phyloP scores from a whole-genome alignment of 495 filamentous ascomycete genomes.

The Tuber calosporum region DNA sequence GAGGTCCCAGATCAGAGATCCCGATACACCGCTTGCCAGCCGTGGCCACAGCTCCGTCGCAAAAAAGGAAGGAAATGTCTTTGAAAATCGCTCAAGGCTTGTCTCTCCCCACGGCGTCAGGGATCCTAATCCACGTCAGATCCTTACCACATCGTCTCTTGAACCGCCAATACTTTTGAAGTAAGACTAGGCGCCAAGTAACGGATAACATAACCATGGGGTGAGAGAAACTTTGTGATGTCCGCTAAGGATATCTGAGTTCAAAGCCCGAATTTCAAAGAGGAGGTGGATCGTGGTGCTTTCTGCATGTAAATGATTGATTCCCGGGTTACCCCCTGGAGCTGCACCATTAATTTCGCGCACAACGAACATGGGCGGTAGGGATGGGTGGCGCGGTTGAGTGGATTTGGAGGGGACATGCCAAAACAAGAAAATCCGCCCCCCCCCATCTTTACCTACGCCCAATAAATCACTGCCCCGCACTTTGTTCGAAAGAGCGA shows the following conservation, averaged over 20 bases:
- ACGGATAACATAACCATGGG: not conserved
- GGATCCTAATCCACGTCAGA: not conserved
- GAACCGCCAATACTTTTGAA: not conserved
- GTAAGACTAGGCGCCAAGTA: not conserved
- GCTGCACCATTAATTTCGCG: not conserved
- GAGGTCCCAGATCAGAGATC: not conserved
- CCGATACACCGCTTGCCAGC: not conserved
- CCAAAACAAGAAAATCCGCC: not conserved
- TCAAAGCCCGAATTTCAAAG: not conserved
- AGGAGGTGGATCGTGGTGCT: not conserved
- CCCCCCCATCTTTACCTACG: not conserved
- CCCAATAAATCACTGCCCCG: not conserved
- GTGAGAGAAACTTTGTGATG: not conserved
- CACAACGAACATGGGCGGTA: not conserved
- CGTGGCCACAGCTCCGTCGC: not conserved
- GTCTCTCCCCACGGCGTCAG: not conserved
- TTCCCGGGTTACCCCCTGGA: not conserved
- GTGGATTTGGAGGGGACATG: not conserved
- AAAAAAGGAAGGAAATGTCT: not conserved
- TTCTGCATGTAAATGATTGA: not conserved
- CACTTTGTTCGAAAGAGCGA: not conserved
- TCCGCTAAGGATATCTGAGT: not conserved
- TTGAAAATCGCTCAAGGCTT: conserved; percentile 1
- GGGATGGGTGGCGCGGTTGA: not conserved
- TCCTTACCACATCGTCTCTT: not conserved